These are phyloP conservation scores for Pyrenula aspistea DNA, from an alignment of 495 filamentous ascomycete genomes.

Conservation along the genomic window DNA sequence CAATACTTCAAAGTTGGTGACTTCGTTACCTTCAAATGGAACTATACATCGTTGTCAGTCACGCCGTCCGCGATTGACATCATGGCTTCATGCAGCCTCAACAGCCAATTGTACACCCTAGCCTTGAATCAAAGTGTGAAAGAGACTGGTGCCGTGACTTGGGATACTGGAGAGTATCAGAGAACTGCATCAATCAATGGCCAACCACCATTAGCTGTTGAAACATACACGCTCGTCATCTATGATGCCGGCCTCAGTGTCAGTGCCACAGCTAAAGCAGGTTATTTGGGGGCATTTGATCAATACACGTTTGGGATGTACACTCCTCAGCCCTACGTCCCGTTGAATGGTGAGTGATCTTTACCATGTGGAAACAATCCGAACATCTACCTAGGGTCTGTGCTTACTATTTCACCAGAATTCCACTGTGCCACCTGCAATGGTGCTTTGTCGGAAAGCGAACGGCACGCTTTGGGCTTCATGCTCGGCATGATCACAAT, in stretches of 20 bases:
- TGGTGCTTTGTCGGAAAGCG: constrained; percentile 50
- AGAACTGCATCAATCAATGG: constrained; percentile 33
- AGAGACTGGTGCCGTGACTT: constrained; percentile 46
- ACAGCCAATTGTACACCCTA: constrained; percentile 54
- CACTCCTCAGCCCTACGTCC: constrained; percentile 48
- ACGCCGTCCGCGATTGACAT: constrained; percentile 73
- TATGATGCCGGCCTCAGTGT: constrained; percentile 57
- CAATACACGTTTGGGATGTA: constrained; percentile 77
- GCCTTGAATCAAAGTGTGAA: constrained; percentile 48
- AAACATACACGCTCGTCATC: constrained; percentile 75
- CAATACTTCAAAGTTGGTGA: constrained; percentile 86
- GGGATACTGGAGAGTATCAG: constrained; percentile 72
- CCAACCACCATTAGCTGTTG: constrained; percentile 43
- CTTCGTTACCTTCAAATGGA: constrained; percentile 79
- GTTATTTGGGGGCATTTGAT: constrained; percentile 55
- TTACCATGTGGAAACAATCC: background rate
- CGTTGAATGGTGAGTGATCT: constrained; percentile 41
- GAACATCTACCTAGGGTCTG: no score
- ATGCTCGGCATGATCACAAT: constrained; percentile 61
- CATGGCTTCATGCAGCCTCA: constrained; percentile 61
- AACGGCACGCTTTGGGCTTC: constrained; percentile 57
- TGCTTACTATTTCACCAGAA: constrained; percentile 20
- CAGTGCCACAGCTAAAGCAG: constrained; percentile 51
- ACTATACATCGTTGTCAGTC: constrained; percentile 78
- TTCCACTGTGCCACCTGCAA: constrained; percentile 61